These are phyloP conservation scores for Naegleria fowleri DNA, from an alignment of 208 protist species.

Conservation along the genomic window DNA sequence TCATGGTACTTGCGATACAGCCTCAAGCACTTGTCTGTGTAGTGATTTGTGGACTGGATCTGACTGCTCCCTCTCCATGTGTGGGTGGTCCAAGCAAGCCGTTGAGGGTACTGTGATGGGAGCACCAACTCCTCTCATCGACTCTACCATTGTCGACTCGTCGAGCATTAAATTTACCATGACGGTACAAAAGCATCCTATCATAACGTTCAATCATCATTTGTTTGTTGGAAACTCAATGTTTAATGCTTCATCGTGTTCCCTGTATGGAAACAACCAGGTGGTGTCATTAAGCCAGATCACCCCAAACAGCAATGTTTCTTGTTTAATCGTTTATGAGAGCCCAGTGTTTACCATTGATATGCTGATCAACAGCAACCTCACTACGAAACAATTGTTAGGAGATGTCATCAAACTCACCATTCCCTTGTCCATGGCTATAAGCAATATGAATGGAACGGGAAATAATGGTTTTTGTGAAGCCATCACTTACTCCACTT, in stretches of 20 bases:
- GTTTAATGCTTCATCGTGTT: neutral
- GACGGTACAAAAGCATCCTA: neutral
- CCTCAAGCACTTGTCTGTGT: neutral
- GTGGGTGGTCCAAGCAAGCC: neutral
- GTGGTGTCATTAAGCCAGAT: too few relatives aligned
- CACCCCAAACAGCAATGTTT: neutral
- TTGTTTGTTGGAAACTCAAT: neutral
- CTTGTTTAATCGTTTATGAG: neutral
- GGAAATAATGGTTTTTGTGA: neutral
- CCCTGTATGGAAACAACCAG: neutral
- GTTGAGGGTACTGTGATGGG: neutral
- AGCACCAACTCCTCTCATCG: neutral
- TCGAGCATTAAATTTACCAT: neutral
- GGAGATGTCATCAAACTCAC: neutral
- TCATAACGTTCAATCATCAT: neutral
- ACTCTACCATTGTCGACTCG: neutral
- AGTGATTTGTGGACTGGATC: neutral
- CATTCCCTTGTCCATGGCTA: neutral
- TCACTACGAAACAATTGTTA: neutral
- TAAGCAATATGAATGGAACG: neutral
- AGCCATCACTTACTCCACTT: neutral
- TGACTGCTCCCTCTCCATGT: neutral
- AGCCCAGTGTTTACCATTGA: neutral
- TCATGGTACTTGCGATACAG: neutral
- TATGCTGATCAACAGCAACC: neutral